Evolutionary conservation across 352 stramenopile species (phyloP).

Genomic region (Globisporangium emineosum): DNA sequence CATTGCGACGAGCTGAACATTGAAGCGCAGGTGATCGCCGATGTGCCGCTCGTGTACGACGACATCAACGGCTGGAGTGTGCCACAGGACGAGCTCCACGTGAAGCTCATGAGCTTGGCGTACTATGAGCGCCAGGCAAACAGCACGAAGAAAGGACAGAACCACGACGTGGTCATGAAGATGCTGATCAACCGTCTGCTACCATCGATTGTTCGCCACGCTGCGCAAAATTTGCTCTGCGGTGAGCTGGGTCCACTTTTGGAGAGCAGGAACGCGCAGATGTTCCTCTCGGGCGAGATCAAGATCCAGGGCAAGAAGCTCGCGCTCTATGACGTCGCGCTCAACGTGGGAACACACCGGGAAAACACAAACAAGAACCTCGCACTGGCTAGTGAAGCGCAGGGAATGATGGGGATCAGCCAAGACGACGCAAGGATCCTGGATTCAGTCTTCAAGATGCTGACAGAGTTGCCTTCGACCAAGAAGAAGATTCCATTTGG

Average conservation of each 20-base stretch:
- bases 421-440: slow-evolving; percentile 48
- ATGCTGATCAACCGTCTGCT: slow-evolving; percentile 77
- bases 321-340: slow-evolving; percentile 49
- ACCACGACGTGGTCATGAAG: slow-evolving; percentile 79
- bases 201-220: slow-evolving; percentile 54
- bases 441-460: slow-evolving; percentile 45
- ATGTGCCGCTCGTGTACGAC: slow-evolving; percentile 66
- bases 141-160: slow-evolving; percentile 50
- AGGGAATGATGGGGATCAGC: slow-evolving; percentile 44
- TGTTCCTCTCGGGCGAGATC: slow-evolving; percentile 58
- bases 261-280: slow-evolving; percentile 47
- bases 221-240: slow-evolving; percentile 57
- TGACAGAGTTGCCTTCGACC: slow-evolving; percentile 37
- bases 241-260: slow-evolving; percentile 60
- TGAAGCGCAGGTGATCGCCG: slow-evolving; percentile 60
- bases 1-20: slow-evolving; percentile 79
- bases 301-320: slow-evolving; percentile 57
- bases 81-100: slow-evolving; percentile 46
- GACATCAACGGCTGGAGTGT: slow-evolving; percentile 60
- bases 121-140: slow-evolving; percentile 70
- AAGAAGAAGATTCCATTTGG: slow-evolving; percentile 56
- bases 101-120: slow-evolving; percentile 64
- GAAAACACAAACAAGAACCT: slow-evolving; percentile 22
- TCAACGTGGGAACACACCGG: slow-evolving; percentile 19
- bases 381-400: slow-evolving; percentile 38